Percentiles rank a stretch among this genome's conserved stretches.
phyloP scores from a whole-genome alignment of 176 grass and related monocot species.

The Carex myosuroides region DNA sequence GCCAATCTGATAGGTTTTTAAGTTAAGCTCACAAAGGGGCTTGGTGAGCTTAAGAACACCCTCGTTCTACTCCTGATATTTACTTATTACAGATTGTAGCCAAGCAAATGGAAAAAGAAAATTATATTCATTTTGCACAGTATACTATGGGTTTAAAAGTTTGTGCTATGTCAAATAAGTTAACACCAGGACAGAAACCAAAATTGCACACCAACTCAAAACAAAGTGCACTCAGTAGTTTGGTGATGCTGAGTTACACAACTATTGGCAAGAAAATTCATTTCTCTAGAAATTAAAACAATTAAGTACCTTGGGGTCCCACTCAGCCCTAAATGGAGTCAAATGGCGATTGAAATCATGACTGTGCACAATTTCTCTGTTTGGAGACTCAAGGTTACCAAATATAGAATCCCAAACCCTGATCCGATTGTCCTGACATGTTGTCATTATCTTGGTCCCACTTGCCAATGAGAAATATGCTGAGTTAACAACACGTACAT shows the following conservation, averaged over 20 bases:
- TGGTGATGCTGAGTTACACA: background rate
- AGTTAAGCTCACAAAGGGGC: no score
- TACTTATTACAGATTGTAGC: background rate
- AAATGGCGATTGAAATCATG: conserved; percentile 97
- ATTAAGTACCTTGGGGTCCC: conserved; percentile 80
- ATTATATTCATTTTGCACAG: background rate
- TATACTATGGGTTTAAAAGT: background rate
- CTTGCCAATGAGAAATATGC: conserved; percentile 84
- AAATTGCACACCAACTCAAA: background rate
- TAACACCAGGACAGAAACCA: background rate
- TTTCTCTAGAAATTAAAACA: background rate
- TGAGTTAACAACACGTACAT: conserved; percentile 85
- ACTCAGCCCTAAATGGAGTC: conserved; percentile 94
- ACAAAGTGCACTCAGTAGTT: background rate
- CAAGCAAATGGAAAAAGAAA: background rate
- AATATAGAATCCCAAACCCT: conserved; percentile 97
- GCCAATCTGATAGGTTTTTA: no score
- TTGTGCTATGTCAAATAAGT: background rate
- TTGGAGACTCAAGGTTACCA: conserved; percentile 64
- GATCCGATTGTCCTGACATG: conserved; percentile 89
- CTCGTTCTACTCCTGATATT: no score
- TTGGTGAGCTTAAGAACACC: no score
- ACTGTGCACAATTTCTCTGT: conserved; percentile 96
- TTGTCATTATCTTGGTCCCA: conserved; percentile 85
- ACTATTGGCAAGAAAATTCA: background rate